Percentiles rank a stretch among this genome's conserved stretches.
These are phyloP conservation scores for Verticillium klebahnii DNA, from an alignment of 2,329 filamentous ascomycete genomes.

Conservation along the genomic window DNA sequence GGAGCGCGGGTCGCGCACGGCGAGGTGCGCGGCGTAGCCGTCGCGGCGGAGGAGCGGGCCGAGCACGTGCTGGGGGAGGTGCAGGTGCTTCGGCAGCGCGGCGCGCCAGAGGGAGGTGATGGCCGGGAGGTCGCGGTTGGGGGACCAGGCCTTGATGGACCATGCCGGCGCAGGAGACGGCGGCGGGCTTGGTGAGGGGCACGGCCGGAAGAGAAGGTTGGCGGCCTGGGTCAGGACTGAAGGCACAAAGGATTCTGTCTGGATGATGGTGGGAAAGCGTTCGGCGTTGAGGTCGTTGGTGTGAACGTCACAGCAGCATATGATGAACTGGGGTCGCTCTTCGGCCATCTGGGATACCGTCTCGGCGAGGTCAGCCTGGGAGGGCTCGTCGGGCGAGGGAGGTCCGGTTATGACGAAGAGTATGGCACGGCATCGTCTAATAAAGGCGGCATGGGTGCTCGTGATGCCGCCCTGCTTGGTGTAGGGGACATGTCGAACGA, in stretches of 20 bases:
- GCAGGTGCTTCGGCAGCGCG: conserved; percentile 39
- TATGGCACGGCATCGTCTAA: conserved; percentile 54
- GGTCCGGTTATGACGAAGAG: conserved; percentile 56
- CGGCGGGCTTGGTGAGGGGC: neutral
- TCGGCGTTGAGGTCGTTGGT: conserved; percentile 32
- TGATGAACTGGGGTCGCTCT: conserved; percentile 44
- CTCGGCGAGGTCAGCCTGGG: conserved; percentile 48
- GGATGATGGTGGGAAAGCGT: conserved; percentile 48
- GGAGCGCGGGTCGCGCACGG: conserved; percentile 43
- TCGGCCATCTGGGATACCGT: conserved; percentile 38
- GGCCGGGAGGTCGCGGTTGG: conserved; percentile 31
- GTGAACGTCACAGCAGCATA: conserved; percentile 44
- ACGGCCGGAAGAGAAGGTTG: conserved; percentile 44
- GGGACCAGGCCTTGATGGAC: conserved; percentile 35
- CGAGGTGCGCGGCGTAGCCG: conserved; percentile 53
- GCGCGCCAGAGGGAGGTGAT: conserved; percentile 43
- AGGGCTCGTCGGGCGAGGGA: conserved; percentile 38
- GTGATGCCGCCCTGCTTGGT: conserved; percentile 60
- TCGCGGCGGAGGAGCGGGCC: conserved; percentile 44
- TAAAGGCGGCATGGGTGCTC: conserved; percentile 56
- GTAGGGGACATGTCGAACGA: conserved; percentile 69
- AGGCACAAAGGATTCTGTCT: conserved; percentile 42
- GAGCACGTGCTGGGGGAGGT: conserved; percentile 36
- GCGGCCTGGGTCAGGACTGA: conserved; percentile 45
- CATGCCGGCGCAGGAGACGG: conserved; percentile 24